Evolutionary conservation across 345 rosid species (phyloP).

Genomic region (Pistacia vera): DNA sequence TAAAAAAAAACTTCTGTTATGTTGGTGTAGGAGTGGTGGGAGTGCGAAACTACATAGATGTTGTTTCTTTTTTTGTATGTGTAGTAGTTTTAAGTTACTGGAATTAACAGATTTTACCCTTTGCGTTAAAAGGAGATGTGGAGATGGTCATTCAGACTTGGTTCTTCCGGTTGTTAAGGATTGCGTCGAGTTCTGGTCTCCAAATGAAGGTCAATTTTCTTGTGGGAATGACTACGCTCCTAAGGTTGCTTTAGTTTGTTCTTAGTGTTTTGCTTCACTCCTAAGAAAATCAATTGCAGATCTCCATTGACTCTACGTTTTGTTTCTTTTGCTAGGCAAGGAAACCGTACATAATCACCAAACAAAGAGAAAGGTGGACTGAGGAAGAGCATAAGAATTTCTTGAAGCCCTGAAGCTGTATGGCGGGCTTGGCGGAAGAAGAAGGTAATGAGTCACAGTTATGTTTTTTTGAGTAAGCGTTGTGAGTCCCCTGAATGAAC

Average conservation of each 20-base stretch:
- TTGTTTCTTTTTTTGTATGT: not conserved
- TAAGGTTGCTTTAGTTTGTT: slow-evolving; percentile 47
- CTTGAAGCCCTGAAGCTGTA: slow-evolving; percentile 75
- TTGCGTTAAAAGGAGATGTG: slow-evolving; percentile 43
- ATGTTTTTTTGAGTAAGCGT: not conserved
- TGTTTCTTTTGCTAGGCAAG: slow-evolving; percentile 40
- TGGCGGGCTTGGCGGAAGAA: slow-evolving; percentile 77
- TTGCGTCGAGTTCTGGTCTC: slow-evolving; percentile 27
- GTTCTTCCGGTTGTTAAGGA: slow-evolving; percentile 27
- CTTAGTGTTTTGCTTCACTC: slow-evolving; percentile 7
- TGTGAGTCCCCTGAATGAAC: not conserved
- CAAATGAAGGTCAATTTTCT: slow-evolving; percentile 45
- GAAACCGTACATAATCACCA: slow-evolving; percentile 79
- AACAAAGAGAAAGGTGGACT: slow-evolving; percentile 89
- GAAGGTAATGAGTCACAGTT: slow-evolving; percentile 47
- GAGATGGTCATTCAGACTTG: slow-evolving; percentile 26
- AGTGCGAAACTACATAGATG: not conserved
- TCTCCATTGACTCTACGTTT: slow-evolving; percentile 15
- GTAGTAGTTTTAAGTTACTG: not conserved
- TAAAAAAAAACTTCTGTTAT: too few species aligned
- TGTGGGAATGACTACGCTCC: slow-evolving; percentile 46
- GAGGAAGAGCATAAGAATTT: slow-evolving; percentile 83
- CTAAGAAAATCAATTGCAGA: not conserved
- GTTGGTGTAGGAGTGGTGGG: too few species aligned
- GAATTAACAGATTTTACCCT: slow-evolving; percentile 5